phyloP scores from a whole-genome alignment of 2,329 filamentous ascomycete genomes.

The Colletotrichum eremochloae region DNA sequence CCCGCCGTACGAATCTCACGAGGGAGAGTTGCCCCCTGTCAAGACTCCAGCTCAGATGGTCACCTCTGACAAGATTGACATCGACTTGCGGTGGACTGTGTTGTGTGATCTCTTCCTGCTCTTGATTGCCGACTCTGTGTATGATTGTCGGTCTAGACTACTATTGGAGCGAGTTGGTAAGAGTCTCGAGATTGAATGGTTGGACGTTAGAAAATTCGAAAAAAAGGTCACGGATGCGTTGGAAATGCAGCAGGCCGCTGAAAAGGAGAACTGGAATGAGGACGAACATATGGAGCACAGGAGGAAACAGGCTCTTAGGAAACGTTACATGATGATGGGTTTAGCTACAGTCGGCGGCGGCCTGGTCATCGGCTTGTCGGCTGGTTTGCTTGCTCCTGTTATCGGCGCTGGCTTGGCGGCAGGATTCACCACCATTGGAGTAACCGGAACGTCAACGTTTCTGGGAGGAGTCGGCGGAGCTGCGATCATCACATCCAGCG shows the following conservation, averaged over 20 bases:
- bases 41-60: slow-evolving; percentile 87
- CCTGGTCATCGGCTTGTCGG: slow-evolving; percentile 93
- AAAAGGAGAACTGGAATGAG: slow-evolving; percentile 98
- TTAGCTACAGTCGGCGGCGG: slow-evolving; percentile 95
- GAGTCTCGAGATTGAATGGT: slow-evolving; percentile 85
- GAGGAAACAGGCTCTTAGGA: slow-evolving; percentile 83
- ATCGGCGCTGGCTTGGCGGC: slow-evolving; percentile 95
- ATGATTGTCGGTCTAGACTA: slow-evolving; percentile 88
- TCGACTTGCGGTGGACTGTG: slow-evolving; percentile 96
- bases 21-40: slow-evolving; percentile 80
- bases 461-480: slow-evolving; percentile 92
- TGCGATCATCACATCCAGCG: slow-evolving; percentile 91
- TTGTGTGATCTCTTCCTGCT: slow-evolving; percentile 96
- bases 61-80: slow-evolving; percentile 86
- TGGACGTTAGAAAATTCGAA: slow-evolving; percentile 96
- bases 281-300: slow-evolving; percentile 91
- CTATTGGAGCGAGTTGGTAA: slow-evolving; percentile 86
- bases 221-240: slow-evolving; percentile 96
- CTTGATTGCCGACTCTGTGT: slow-evolving; percentile 94
- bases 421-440: slow-evolving; percentile 94
- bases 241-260: slow-evolving; percentile 95
- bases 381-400: slow-evolving; percentile 89
- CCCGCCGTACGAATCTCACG: slow-evolving; percentile 73
- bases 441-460: slow-evolving; percentile 89
- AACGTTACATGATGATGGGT: slow-evolving; percentile 94